A percentile compares a stretch with the other conserved stretches of the same genome.
Evolutionary conservation across 2,329 filamentous ascomycete species (phyloP).

Genomic region (Juglanconis oblonga): DNA sequence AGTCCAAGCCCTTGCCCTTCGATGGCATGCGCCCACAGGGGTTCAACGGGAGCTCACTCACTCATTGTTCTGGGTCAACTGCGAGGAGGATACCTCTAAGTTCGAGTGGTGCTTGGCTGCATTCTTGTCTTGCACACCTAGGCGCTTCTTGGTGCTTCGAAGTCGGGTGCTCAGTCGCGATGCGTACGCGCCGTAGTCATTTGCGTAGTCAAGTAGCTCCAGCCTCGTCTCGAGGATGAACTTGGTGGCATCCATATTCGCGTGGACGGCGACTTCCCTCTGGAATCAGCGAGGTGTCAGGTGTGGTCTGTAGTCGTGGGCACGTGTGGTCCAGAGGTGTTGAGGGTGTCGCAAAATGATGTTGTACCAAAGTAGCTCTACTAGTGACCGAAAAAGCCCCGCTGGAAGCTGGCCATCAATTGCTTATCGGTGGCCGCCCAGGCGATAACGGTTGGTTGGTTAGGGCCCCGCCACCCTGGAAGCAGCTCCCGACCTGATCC

Average conservation of each 20-base stretch:
- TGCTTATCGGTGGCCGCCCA: neutral
- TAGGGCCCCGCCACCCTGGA: neutral
- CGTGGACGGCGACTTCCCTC: neutral
- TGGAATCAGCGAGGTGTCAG: neutral
- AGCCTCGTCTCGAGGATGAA: conserved; percentile 78
- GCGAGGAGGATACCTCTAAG: conserved; percentile 66
- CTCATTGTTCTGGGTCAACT: conserved; percentile 74
- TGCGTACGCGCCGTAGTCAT: conserved; percentile 82
- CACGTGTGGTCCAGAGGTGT: neutral
- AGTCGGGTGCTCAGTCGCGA: conserved; percentile 76
- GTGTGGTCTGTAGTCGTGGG: neutral
- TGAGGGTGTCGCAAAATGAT: neutral
- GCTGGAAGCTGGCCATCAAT: conserved; percentile 3
- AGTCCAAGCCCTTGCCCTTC: neutral
- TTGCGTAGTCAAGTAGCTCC: conserved; percentile 76
- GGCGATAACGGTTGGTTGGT: no score
- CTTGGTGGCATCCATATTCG: conserved; percentile 81
- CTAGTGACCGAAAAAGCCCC: conserved; percentile 8
- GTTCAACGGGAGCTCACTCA: conserved; percentile 41
- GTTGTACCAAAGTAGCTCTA: no score
- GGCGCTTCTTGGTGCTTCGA: conserved; percentile 78
- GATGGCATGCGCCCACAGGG: neutral
- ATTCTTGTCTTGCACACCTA: conserved; percentile 79
- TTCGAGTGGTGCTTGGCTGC: conserved; percentile 81
- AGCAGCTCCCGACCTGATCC: conserved; percentile 8